Percentiles rank a stretch among this genome's conserved stretches.
phyloP scores from a whole-genome alignment of 768 basidiomycete genomes.

The Lactarius akahatsu region DNA sequence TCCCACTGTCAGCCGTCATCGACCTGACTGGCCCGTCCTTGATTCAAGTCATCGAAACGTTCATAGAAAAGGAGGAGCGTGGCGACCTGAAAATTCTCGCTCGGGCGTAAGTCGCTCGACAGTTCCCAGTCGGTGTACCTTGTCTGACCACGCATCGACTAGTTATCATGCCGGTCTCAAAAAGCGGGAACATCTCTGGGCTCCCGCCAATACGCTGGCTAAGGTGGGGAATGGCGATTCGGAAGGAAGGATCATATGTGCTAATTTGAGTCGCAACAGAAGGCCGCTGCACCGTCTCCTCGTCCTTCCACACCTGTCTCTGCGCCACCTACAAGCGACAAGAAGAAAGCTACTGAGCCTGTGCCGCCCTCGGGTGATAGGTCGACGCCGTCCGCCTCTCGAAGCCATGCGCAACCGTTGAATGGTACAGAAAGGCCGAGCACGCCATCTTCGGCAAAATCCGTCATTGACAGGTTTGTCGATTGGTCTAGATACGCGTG shows the following conservation, averaged over 20 bases:
- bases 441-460: constrained; percentile 45
- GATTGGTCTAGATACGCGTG: background rate
- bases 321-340: constrained; percentile 23
- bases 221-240: constrained; percentile 36
- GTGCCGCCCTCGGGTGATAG: constrained; percentile 8
- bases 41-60: constrained; percentile 59
- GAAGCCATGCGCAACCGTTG: constrained; percentile 45
- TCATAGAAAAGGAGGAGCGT: constrained; percentile 74
- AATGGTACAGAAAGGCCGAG: constrained; percentile 37
- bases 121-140: background rate
- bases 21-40: constrained; percentile 54
- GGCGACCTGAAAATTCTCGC: constrained; percentile 83
- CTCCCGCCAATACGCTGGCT: constrained; percentile 34
- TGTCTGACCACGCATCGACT: constrained; percentile 20
- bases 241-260: background rate
- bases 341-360: constrained; percentile 36
- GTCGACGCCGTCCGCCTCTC: constrained; percentile 54
- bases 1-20: constrained; percentile 66
- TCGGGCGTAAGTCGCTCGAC: constrained; percentile 54
- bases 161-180: constrained; percentile 76
- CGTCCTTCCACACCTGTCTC: constrained; percentile 19
- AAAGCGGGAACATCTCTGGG: constrained; percentile 65
- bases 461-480: constrained; percentile 65
- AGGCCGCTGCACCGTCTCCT: constrained; percentile 23
- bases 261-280: constrained; percentile 14